These are phyloP conservation scores for Coemansia sp. DNA, from an alignment of 192 early-diverging fungal species.

Conservation along the genomic window DNA sequence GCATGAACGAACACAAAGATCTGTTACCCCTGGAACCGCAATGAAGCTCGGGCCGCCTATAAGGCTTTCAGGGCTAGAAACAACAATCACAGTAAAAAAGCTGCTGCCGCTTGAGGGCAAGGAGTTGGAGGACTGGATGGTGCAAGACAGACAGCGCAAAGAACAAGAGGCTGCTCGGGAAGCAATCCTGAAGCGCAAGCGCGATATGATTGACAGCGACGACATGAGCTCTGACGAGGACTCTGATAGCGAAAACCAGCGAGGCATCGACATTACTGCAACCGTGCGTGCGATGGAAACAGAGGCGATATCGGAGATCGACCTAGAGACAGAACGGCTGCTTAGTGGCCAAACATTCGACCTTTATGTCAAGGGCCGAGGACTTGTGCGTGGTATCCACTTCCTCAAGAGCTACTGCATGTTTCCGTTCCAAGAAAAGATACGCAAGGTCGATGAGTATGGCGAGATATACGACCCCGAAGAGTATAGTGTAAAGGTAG, in stretches of 20 bases:
- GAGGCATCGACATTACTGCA: slow-evolving; percentile 48
- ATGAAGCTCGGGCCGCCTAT: slow-evolving; percentile 26
- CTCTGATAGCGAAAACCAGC: slow-evolving; percentile 32
- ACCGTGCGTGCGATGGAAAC: slow-evolving; percentile 59
- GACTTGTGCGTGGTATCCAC: slow-evolving; percentile 69
- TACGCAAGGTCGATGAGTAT: slow-evolving; percentile 90
- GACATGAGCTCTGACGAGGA: slow-evolving; percentile 55
- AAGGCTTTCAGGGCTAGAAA: slow-evolving; percentile 26
- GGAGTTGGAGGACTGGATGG: slow-evolving; percentile 73
- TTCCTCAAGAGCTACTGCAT: slow-evolving; percentile 79
- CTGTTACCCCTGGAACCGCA: not conserved
- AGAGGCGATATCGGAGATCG: slow-evolving; percentile 44
- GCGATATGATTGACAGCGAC: slow-evolving; percentile 78
- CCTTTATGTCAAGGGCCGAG: slow-evolving; percentile 79
- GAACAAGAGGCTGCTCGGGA: slow-evolving; percentile 78
- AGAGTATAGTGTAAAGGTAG: slow-evolving; percentile 51
- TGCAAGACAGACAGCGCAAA: slow-evolving; percentile 59
- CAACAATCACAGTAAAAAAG: slow-evolving; percentile 52
- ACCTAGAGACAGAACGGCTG: slow-evolving; percentile 53
- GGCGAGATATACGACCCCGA: slow-evolving; percentile 76
- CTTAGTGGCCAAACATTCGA: slow-evolving; percentile 65
- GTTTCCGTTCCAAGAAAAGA: slow-evolving; percentile 85
- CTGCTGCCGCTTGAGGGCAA: slow-evolving; percentile 82
- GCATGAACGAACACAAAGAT: slow-evolving; percentile 34
- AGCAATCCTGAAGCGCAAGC: slow-evolving; percentile 61